Evolutionary conservation across 2,329 filamentous ascomycete species (phyloP).

Genomic region (Aspergillus sp.): DNA sequence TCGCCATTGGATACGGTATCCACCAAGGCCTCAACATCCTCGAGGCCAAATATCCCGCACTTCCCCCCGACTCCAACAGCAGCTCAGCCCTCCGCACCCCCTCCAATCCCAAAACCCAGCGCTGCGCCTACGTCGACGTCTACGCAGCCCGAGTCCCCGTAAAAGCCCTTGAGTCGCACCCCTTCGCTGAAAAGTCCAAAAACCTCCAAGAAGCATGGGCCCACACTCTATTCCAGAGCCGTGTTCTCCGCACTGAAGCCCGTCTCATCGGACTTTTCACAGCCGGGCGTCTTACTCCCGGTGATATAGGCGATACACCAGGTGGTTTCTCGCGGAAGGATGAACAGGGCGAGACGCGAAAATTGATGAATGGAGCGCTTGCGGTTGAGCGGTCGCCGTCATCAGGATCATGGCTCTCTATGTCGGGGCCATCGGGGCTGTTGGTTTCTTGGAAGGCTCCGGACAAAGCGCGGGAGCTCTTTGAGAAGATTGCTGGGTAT

Average conservation of each 20-base stretch:
- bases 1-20: conserved; percentile 12
- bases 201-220: conserved; percentile 20
- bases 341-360: conserved; percentile 1
- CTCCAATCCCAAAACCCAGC: conserved; percentile 9
- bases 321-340: conserved; percentile 8
- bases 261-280: conserved; percentile 12
- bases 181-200: background rate
- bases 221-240: conserved; percentile 11
- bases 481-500: conserved; percentile 20
- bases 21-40: conserved; percentile 17
- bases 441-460: conserved; percentile 16
- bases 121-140: conserved; percentile 19
- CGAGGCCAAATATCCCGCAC: conserved; percentile 20
- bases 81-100: conserved; percentile 16
- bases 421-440: conserved; percentile 7
- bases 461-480: conserved; percentile 14
- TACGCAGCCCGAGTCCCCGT: conserved; percentile 18
- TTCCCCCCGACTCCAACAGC: conserved; percentile 9
- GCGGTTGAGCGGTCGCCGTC: conserved; percentile 11
- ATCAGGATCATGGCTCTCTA: background rate
- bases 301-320: conserved; percentile 12
- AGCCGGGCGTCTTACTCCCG: conserved; percentile 5
- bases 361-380: conserved; percentile 15
- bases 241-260: conserved; percentile 12
- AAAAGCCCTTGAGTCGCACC: conserved; percentile 6